A percentile compares a stretch with the other conserved stretches of the same genome.
These are phyloP conservation scores for Suhomyces bokatorum DNA, from an alignment of 1,139 yeast genomes.

Conservation along the genomic window DNA sequence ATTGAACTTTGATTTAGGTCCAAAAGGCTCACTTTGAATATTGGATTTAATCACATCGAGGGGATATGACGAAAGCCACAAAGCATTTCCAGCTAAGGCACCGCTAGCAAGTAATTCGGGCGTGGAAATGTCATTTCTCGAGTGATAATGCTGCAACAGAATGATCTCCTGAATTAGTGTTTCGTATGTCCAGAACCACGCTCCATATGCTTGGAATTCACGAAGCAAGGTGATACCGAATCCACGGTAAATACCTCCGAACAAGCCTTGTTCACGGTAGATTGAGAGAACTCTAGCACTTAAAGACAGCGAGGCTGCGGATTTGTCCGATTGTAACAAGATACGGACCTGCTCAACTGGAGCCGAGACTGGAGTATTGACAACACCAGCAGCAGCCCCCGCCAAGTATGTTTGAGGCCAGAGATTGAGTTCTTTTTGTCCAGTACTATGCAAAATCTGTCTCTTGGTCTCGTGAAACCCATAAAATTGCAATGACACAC, in stretches of 20 bases:
- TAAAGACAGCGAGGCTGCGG: constrained; percentile 45
- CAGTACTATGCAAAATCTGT: constrained; percentile 42
- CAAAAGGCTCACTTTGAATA: constrained; percentile 68
- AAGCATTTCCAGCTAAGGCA: constrained; percentile 70
- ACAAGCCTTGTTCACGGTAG: constrained; percentile 45
- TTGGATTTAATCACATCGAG: constrained; percentile 69
- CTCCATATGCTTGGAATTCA: constrained; percentile 80
- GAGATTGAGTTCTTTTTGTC: constrained; percentile 42
- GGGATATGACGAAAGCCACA: constrained; percentile 74
- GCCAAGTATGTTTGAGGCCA: constrained; percentile 67
- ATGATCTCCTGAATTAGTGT: constrained; percentile 50
- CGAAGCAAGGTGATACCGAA: constrained; percentile 58
- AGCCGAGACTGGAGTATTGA: constrained; percentile 68
- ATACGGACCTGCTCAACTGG: constrained; percentile 80
- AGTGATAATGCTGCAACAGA: constrained; percentile 30
- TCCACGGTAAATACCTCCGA: constrained; percentile 60
- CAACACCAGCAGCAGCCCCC: constrained; percentile 79
- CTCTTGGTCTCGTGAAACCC: constrained; percentile 79
- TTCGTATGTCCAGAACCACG: constrained; percentile 79
- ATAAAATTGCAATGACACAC: constrained; percentile 73
- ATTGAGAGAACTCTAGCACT: constrained; percentile 43
- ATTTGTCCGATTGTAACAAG: constrained; percentile 60
- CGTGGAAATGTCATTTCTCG: constrained; percentile 57
- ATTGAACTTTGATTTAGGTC: constrained; percentile 41
- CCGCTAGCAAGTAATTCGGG: constrained; percentile 63